Evolutionary conservation across 2,329 filamentous ascomycete species (phyloP).

Genomic region (Aspergillus pseudonomiae): DNA sequence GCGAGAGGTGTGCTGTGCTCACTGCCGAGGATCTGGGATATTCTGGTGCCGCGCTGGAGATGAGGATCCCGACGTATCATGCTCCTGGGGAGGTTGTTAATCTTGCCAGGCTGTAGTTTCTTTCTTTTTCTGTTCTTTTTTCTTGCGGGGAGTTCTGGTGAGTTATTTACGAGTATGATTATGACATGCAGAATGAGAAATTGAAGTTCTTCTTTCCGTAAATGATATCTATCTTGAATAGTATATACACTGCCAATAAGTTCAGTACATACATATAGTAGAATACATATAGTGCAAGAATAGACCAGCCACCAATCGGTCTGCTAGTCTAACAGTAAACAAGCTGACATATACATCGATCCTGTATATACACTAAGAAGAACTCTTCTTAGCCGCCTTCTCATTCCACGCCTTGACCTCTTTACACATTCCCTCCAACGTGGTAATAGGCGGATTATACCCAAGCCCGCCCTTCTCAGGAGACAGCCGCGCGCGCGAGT

Average conservation of each 20-base stretch:
- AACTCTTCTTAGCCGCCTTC: constrained; percentile 15
- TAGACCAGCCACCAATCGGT: not conserved
- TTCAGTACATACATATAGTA: not conserved
- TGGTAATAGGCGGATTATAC: constrained; percentile 35
- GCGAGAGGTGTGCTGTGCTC: constrained; percentile 73
- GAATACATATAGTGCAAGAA: not conserved
- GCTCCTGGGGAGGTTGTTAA: constrained; percentile 48
- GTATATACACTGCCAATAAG: not conserved
- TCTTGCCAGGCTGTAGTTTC: constrained; percentile 31
- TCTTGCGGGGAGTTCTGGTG: not conserved
- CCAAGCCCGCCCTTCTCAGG: constrained; percentile 36
- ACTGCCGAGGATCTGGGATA: constrained; percentile 75
- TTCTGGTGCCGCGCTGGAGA: constrained; percentile 71
- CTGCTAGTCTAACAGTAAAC: not conserved
- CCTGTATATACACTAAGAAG: not conserved
- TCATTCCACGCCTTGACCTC: constrained; percentile 39
- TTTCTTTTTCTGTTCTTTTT: too few species aligned
- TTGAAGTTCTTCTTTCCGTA: not conserved
- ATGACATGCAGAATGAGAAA: not conserved
- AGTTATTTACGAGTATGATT: not conserved
- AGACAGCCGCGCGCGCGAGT: constrained; percentile 28
- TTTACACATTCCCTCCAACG: constrained; percentile 38
- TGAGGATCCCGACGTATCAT: constrained; percentile 71
- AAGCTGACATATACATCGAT: not conserved
- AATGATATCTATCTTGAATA: not conserved